Evolutionary conservation across 2,329 filamentous ascomycete genomes (phyloP), one percentile per base, ranked within the genome.

Genomic region (Talaromyces sp.): DNA sequence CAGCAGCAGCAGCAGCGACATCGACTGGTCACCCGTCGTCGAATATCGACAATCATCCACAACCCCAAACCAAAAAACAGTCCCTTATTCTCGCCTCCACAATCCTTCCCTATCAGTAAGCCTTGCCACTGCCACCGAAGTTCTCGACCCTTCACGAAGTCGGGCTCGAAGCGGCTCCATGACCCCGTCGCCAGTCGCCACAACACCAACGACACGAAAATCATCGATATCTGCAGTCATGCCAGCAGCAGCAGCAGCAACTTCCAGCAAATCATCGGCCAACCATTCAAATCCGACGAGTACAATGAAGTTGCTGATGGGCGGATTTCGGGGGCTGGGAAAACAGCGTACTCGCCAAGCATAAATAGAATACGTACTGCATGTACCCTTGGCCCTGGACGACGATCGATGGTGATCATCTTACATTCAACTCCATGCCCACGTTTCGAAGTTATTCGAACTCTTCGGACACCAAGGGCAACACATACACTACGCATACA

Each of bases 221-320:
- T 35, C 40, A 37, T 43, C 53, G 2, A 39, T 53, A 22, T 57
- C 54, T 3, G 15, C 54, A 15, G 45, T 53, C 21, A 35, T 19
- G 43, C 48, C 46, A 39, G 21, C 53, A 21, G 21, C 53, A 41
- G 17, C 54, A 7, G 36, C 50, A 11, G 37, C 56, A n/a, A 54
- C 37, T 22, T 21, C 45, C 2, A 11, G 46, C 54, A 53, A 52
- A 52, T 52, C 19, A 52, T 31, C n/a, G n/a, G n/a, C 52, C 7
- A 10, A 10, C 15, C 28, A 41, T 43, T 46, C 50, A 17, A 36
- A 31, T 17, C 4, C 45, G 21, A 39, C 43, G 21, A 57, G 45
- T 53, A 35, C 55, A 6, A 60, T 60, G 54, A 60, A 57, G 22
- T 50, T 55, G 15, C 28, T 60, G 48, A 56, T 60, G 53, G 58